Percentiles rank a stretch among this genome's conserved stretches.
Conservation (phyloP, 202 grass and related monocot species). For the Carex arenaria region DNA sequence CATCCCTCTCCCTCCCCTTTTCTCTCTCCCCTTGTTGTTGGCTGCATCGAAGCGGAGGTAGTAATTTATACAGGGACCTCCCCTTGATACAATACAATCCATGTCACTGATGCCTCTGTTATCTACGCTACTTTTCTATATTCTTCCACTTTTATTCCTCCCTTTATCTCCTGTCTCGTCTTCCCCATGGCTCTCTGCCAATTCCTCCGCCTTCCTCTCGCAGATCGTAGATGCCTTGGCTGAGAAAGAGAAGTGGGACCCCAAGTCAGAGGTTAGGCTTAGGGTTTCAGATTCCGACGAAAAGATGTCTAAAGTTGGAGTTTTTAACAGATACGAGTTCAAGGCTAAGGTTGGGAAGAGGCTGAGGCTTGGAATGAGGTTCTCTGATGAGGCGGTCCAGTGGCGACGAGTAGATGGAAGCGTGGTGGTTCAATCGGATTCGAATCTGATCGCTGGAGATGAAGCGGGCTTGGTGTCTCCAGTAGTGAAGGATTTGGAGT, state of each 20-base stretch:
- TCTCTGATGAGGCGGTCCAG: constrained; percentile 51
- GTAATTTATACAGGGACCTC: background rate
- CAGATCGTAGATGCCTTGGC: constrained; percentile 58
- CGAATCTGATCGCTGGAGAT: constrained; percentile 45
- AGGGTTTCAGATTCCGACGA: constrained; percentile 53
- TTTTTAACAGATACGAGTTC: constrained; percentile 61
- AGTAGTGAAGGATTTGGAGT: constrained; percentile 56
- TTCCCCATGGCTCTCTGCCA: constrained; percentile 33
- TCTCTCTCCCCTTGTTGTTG: background rate
- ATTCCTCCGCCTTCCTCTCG: constrained; percentile 46
- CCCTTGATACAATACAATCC: constrained; percentile 13
- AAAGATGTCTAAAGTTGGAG: constrained; percentile 34
- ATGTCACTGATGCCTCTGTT: background rate
- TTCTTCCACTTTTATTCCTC: constrained; percentile 28
- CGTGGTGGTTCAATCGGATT: constrained; percentile 54
- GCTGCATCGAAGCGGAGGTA: background rate
- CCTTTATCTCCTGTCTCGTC: constrained; percentile 17
- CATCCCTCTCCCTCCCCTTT: background rate
- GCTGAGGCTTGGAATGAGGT: constrained; percentile 21
- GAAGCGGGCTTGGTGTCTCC: constrained; percentile 23
- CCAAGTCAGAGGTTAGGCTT: constrained; percentile 42
- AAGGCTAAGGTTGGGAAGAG: constrained; percentile 33
- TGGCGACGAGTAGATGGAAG: constrained; percentile 37
- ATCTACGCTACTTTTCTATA: constrained; percentile 5
- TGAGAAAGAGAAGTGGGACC: constrained; percentile 71